These are phyloP conservation scores for Hymenoscyphus linearis DNA, from an alignment of 2,329 filamentous ascomycete genomes.

Conservation along the genomic window DNA sequence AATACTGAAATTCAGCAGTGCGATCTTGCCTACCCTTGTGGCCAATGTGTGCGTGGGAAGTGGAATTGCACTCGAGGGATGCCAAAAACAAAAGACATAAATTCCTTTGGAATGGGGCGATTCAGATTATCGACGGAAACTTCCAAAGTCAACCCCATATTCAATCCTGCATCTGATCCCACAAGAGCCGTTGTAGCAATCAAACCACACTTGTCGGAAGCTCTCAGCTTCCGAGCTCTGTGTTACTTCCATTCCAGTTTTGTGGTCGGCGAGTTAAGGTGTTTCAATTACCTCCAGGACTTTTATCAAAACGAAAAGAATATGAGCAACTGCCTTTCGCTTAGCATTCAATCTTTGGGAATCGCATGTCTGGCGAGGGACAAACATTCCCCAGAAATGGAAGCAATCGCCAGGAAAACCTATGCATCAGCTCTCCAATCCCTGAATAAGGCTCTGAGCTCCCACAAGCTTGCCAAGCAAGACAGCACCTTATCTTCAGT, in stretches of 20 bases:
- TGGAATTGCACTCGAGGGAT: not conserved
- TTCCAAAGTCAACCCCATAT: not conserved
- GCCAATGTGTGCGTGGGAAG: not conserved
- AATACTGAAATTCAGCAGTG: not conserved
- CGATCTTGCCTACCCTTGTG: not conserved
- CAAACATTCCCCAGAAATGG: constrained; percentile 30
- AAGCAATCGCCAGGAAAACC: constrained; percentile 42
- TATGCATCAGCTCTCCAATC: constrained; percentile 45
- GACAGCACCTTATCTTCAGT: constrained; percentile 49
- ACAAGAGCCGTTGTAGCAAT: not conserved
- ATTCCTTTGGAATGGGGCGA: not conserved
- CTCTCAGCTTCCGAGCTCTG: constrained; percentile 1
- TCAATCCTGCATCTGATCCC: not conserved
- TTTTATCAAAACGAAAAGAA: not conserved
- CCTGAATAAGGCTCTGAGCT: constrained; percentile 41
- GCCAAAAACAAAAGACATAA: not conserved
- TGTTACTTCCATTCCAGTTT: constrained; percentile 8
- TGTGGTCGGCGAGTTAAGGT: constrained; percentile 2
- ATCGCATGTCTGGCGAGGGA: constrained; percentile 44
- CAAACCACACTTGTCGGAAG: not conserved
- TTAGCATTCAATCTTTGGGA: constrained; percentile 38
- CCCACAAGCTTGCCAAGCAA: constrained; percentile 42
- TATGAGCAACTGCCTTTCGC: constrained; percentile 1
- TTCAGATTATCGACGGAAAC: not conserved
- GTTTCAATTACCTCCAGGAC: constrained; percentile 6